Percentiles rank a stretch among this genome's conserved stretches.
These are phyloP conservation scores for Alternaria atra DNA, from an alignment of 2,329 filamentous ascomycete genomes.

Conservation along the genomic window DNA sequence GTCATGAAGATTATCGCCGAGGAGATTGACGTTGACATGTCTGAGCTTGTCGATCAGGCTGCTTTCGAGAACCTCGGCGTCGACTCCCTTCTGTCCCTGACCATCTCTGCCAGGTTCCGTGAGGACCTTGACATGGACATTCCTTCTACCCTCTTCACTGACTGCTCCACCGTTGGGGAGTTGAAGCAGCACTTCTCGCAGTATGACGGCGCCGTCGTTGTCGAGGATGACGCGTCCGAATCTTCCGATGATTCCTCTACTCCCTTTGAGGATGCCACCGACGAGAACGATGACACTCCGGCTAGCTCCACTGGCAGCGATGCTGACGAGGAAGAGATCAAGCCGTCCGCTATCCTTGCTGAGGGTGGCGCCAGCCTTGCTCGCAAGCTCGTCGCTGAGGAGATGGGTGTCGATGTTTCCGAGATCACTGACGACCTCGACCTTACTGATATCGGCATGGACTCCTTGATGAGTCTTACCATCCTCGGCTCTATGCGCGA, in stretches of 20 bases:
- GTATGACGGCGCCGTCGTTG: constrained; percentile 53
- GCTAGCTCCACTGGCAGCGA: constrained; percentile 60
- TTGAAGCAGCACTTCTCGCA: constrained; percentile 66
- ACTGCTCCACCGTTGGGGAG: constrained; percentile 67
- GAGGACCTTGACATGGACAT: constrained; percentile 69
- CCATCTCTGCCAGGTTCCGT: constrained; percentile 68
- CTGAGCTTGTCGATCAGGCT: constrained; percentile 67
- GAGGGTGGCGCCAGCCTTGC: constrained; percentile 57
- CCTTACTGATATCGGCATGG: constrained; percentile 66
- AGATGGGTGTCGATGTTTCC: constrained; percentile 72
- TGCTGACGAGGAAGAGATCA: constrained; percentile 50
- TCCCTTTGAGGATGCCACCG: constrained; percentile 52
- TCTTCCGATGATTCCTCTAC: constrained; percentile 53
- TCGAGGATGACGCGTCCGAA: constrained; percentile 55
- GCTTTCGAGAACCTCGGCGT: constrained; percentile 70
- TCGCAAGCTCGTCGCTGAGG: constrained; percentile 60
- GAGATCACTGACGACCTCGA: constrained; percentile 66
- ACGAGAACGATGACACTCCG: constrained; percentile 53
- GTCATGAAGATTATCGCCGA: constrained; percentile 73
- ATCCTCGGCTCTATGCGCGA: constrained; percentile 62
- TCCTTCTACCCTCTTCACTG: constrained; percentile 67
- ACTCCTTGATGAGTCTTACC: constrained; percentile 63
- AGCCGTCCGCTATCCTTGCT: constrained; percentile 41
- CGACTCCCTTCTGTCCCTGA: constrained; percentile 68
- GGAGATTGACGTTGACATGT: constrained; percentile 68